These are phyloP conservation scores for Globisporangium splendens DNA, from an alignment of 352 stramenopile genomes.

Conservation along the genomic window DNA sequence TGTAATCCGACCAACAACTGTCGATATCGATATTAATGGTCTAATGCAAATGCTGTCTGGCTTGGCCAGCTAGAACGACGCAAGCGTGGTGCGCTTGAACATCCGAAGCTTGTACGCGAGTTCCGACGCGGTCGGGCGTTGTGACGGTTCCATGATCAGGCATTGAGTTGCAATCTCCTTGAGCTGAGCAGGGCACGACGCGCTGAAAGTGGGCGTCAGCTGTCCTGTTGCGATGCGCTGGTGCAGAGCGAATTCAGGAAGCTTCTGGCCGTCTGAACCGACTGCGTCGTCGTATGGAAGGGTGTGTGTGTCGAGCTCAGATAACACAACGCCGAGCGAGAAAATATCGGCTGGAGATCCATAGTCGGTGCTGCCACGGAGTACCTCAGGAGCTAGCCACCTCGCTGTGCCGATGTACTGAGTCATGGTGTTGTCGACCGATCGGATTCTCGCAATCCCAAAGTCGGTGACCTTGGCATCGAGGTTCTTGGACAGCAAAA, in stretches of 20 bases:
- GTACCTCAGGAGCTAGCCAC: constrained; percentile 61
- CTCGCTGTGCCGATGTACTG: constrained; percentile 36
- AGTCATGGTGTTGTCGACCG: constrained; percentile 48
- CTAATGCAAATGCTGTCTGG: no score
- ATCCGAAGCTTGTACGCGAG: constrained; percentile 38
- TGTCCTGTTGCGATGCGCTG: constrained; percentile 33
- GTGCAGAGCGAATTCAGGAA: constrained; percentile 46
- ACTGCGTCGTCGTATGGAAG: constrained; percentile 46
- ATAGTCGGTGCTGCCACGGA: constrained; percentile 41
- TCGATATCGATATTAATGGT: no score
- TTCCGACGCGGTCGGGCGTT: constrained; percentile 37
- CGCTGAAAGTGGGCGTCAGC: constrained; percentile 27
- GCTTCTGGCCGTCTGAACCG: constrained; percentile 22
- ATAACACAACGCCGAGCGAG: constrained; percentile 52
- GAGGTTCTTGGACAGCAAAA: constrained; percentile 28
- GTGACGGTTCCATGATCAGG: constrained; percentile 22
- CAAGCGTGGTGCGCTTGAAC: constrained; percentile 11
- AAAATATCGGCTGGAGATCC: constrained; percentile 52
- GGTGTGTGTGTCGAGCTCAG: constrained; percentile 49
- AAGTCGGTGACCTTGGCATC: constrained; percentile 62
- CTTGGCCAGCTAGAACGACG: no score
- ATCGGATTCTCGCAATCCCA: constrained; percentile 40
- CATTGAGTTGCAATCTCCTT: constrained; percentile 18
- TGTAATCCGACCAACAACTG: no score
- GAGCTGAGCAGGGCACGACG: constrained; percentile 34